These are phyloP conservation scores for Suillus discolor DNA, from an alignment of 768 basidiomycete species.

Conservation along the genomic window DNA sequence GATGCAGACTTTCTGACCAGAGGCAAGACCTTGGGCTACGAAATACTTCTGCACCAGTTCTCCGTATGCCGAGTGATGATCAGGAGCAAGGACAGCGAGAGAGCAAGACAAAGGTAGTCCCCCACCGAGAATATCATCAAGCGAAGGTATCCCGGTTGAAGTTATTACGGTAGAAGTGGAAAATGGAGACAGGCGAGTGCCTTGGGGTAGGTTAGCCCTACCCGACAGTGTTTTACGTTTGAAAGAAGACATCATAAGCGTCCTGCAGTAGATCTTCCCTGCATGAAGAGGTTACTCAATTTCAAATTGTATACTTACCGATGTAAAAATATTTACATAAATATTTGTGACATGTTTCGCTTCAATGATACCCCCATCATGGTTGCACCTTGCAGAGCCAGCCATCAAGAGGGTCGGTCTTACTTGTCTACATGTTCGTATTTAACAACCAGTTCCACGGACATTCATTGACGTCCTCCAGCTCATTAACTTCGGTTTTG, in stretches of 20 bases:
- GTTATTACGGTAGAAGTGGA: slow-evolving; percentile 59
- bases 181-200: slow-evolving; percentile 60
- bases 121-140: slow-evolving; percentile 95
- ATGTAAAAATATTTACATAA: background rate
- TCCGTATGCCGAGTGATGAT: slow-evolving; percentile 83
- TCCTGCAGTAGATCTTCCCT: background rate
- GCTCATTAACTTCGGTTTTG: slow-evolving; percentile 57
- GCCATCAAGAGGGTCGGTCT: slow-evolving; percentile 24
- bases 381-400: slow-evolving; percentile 14
- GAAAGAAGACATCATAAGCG: slow-evolving; percentile 70
- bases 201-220: slow-evolving; percentile 43
- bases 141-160: slow-evolving; percentile 88
- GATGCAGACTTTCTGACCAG: slow-evolving; percentile 68
- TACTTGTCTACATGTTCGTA: slow-evolving; percentile 32
- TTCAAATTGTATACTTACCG: background rate
- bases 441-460: background rate
- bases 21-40: slow-evolving; percentile 81
- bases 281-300: background rate
- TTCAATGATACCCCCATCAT: slow-evolving; percentile 18
- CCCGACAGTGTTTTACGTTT: slow-evolving; percentile 61
- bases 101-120: slow-evolving; percentile 84
- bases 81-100: slow-evolving; percentile 77
- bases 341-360: background rate
- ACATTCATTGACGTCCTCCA: slow-evolving; percentile 27
- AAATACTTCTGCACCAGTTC: slow-evolving; percentile 88